phyloP scores from a whole-genome alignment of 2,329 filamentous ascomycete genomes.

The Monosporascus cannonballus region DNA sequence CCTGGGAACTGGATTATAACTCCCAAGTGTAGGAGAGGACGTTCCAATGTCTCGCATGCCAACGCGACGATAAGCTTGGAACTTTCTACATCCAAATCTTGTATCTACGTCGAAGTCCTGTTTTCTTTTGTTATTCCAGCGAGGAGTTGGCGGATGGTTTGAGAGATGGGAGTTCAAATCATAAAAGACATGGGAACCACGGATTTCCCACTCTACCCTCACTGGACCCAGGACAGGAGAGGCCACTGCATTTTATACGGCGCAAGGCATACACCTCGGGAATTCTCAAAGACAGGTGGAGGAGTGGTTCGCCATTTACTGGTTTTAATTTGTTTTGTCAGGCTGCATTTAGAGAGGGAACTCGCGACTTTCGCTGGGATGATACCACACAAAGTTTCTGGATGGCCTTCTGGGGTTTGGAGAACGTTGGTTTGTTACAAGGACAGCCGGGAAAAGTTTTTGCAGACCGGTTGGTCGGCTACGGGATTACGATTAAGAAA shows the following conservation, averaged over 20 bases:
- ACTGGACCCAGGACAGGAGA: conserved; percentile 14
- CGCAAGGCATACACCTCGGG: conserved; percentile 22
- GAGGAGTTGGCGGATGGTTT: conserved; percentile 26
- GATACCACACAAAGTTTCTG: conserved; percentile 25
- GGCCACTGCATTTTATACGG: conserved; percentile 24
- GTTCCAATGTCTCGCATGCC: neutral
- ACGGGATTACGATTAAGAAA: conserved; percentile 19
- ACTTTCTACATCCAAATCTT: conserved; percentile 15
- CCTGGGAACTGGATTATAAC: neutral
- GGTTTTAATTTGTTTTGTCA: conserved; percentile 18
- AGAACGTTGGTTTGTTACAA: conserved; percentile 13
- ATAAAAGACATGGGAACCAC: conserved; percentile 14
- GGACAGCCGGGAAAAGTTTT: conserved; percentile 14
- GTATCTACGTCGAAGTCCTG: conserved; percentile 21
- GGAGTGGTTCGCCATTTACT: conserved; percentile 7
- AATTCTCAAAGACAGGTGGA: conserved; percentile 11
- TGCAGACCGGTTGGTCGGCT: conserved; percentile 12
- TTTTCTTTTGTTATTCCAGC: conserved; percentile 25
- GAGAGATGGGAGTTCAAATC: conserved; percentile 17
- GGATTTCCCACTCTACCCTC: conserved; percentile 11
- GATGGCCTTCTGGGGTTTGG: conserved; percentile 4
- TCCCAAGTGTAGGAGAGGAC: neutral
- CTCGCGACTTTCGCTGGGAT: conserved; percentile 27
- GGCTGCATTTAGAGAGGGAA: conserved; percentile 16
- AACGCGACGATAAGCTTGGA: conserved; percentile 12